Evolutionary conservation across 2,329 filamentous ascomycete genomes (phyloP), one percentile per base, ranked within the genome.

Genomic region (Fusarium euwallaceae): DNA sequence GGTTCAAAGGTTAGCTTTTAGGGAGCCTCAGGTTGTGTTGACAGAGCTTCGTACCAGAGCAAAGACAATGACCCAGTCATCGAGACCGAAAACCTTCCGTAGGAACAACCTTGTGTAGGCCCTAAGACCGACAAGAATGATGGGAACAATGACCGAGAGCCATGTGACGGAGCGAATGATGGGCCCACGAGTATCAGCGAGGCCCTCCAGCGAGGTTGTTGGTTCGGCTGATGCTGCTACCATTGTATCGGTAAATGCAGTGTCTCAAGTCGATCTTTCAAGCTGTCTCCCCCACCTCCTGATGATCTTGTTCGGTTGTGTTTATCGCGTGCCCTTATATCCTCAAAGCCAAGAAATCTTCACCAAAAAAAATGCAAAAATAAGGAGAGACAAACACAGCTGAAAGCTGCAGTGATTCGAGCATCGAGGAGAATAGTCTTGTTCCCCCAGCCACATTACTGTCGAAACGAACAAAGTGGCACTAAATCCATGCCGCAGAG

Each of bases 11-110:
- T 74, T 4, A 74, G 48, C 27, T 24, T 29, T 29, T 2, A 16
- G 16, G 24, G 20, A 24, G 43, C 24, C 20, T 16, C 7, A 48
- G 12, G 2, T 48, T 48, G 17, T 12, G 10, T n/a, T 6, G 8
- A 8, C 7, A 2, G 0, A 6, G 3, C 6, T 2, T 6, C 2
- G 2, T 41, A 74, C 72, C 11, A 74, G 17, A 32, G 72, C 36
- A 16, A 75, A 11, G 11, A 69, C 41, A 14, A 74, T 75, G 24
- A 73, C 43, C 65, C 66, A 74, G 62, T 74, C 72, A 56, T 74
- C 72, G 1, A 73, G 24, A 37, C 72, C 72, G 32, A 75, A 75
- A 1, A 74, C 72, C 17, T 75, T 75, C 2, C 72, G 69, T 2
- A 74, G 60, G 6, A 74, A 70, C 0, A 74, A 16, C 6, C 72